phyloP scores from a whole-genome alignment of 805 yeast species.

The Dipodascus geniculatus region DNA sequence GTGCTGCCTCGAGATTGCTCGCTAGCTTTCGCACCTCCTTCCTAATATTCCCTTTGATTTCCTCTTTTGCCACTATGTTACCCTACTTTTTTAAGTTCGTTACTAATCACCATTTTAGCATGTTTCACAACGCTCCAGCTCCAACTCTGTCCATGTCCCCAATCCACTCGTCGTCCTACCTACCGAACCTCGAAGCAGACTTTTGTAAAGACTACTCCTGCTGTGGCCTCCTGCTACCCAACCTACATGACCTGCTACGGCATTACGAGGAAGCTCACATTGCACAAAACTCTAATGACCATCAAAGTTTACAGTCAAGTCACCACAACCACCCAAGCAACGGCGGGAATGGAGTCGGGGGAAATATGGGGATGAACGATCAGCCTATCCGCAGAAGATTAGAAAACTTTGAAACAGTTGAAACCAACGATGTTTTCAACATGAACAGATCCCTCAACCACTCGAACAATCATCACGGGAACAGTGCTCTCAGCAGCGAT shows the following conservation, averaged over 20 bases:
- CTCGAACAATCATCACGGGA: conserved; percentile 4
- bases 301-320: neutral
- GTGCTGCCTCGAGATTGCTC: no score
- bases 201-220: conserved; percentile 95
- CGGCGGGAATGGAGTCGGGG: neutral
- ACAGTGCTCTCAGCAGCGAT: conserved; percentile 5
- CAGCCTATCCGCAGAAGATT: conserved; percentile 26
- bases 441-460: conserved; percentile 4
- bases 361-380: conserved; percentile 9
- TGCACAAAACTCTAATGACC: conserved; percentile 40
- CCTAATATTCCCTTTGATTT: no score
- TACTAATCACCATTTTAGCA: conserved; percentile 7
- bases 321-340: neutral
- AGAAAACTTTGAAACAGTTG: conserved; percentile 71
- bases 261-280: conserved; percentile 97
- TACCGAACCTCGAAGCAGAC: conserved; percentile 89
- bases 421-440: conserved; percentile 79
- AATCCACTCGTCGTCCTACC: conserved; percentile 55
- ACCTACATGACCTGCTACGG: conserved; percentile 81
- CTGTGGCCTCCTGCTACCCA: conserved; percentile 87
- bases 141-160: conserved; percentile 50
- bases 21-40: neutral
- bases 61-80: conserved; percentile 1
- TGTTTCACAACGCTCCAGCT: conserved; percentile 22
- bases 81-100: neutral